Evolutionary conservation across 202 grass and related monocot genomes (phyloP), one percentile per base, ranked within the genome.

Genomic region (Musa balbisiana): DNA sequence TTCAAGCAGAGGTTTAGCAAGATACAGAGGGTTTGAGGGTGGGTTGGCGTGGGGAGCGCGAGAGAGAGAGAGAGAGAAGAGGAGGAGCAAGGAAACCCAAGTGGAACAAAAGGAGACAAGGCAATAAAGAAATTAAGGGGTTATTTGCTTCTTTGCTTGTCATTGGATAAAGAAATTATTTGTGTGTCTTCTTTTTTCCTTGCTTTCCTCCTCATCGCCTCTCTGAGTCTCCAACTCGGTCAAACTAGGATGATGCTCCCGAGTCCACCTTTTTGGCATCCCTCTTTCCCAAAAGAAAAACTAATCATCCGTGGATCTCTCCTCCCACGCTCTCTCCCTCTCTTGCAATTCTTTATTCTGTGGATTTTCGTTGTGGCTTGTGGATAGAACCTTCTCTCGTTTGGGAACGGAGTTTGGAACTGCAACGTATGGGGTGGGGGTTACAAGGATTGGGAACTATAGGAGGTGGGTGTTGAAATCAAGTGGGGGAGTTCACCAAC

Each of bases 171-270:
- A 16, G 1, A 58, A 58, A 19, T 0, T 21, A 9, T 17, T 23
- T 25, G 2, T 20, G 9, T 52, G 51, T 68, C 66, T 74, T 51
- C n/a, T 65, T 11, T 4, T n/a, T 59, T 64, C n/a, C 58, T 72
- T 67, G 54, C 80, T 78, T 54, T 3, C 27, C 3, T 33, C 69
- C 20, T 51, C 54, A 62, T 20, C 52, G 50, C 76, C 25, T 87
- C 83, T 87, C 83, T 56, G 67, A 72, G 76, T 74, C 80, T 80
- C 81, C 68, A 71, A 79, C 78, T 53, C 87, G 69, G 91, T 94
- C 91, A 94, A 91, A 91, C 83, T 58, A 65, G 74, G 79, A 80
- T 89, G 79, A 86, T 94, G 88, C 85, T 68, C 59, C 67, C 67
- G 67, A 51, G 67, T 69, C 43, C 33, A 43, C 43, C 43, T 50